A percentile compares a stretch with the other conserved stretches of the same genome.
Evolutionary conservation across 1,284 basidiomycete genomes (phyloP).

Genomic region (Moesziomyces aphidis): DNA sequence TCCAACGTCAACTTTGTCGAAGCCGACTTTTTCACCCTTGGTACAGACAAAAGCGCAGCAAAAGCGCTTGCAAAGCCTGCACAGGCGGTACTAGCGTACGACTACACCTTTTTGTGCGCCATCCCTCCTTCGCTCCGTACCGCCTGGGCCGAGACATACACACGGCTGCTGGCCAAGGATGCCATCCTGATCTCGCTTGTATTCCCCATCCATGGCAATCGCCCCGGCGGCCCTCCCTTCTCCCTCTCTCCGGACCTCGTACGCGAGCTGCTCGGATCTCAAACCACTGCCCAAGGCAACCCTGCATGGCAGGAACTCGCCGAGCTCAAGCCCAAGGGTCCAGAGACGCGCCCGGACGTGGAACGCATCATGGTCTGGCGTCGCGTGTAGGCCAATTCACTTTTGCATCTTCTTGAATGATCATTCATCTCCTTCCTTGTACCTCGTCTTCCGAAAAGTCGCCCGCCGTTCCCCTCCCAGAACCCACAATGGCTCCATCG

Average conservation of each 20-base stretch:
- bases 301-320: constrained; percentile 44
- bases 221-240: constrained; percentile 52
- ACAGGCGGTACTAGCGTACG: constrained; percentile 38
- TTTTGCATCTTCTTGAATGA: too few relatives aligned
- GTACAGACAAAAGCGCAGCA: constrained; percentile 15
- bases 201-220: constrained; percentile 55
- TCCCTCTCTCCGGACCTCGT: constrained; percentile 48
- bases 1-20: constrained; percentile 35
- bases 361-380: constrained; percentile 55
- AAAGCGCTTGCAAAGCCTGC: constrained; percentile 22
- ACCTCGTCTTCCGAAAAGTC: too few relatives aligned
- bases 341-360: constrained; percentile 33
- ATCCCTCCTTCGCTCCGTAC: constrained; percentile 46
- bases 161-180: constrained; percentile 38
- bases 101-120: constrained; percentile 61
- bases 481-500: too few relatives aligned
- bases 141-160: constrained; percentile 54
- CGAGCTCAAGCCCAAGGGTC: constrained; percentile 35
- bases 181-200: constrained; percentile 49
- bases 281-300: constrained; percentile 18
- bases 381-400: constrained; percentile 1
- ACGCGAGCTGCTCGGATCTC: constrained; percentile 22
- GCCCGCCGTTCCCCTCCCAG: too few relatives aligned
- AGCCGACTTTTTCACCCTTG: constrained; percentile 49
- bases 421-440: too few relatives aligned